A percentile compares a stretch with the other conserved stretches of the same genome.
These are phyloP conservation scores for Talaromyces albobiverticillius DNA, from an alignment of 2,329 filamentous ascomycete genomes.

Conservation along the genomic window DNA sequence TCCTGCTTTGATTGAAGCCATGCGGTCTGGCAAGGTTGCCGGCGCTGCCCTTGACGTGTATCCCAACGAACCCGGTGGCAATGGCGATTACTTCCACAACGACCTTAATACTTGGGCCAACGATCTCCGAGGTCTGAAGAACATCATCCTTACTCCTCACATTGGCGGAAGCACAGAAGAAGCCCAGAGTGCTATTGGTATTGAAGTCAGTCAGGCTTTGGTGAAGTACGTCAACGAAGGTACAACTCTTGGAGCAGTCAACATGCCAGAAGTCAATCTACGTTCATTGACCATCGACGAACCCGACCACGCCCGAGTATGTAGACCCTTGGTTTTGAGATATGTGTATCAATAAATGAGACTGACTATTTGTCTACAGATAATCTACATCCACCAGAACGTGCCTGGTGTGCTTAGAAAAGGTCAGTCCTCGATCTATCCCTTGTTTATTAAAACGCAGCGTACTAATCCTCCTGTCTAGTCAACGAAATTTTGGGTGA, in stretches of 20 bases:
- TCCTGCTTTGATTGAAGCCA: conserved; percentile 81
- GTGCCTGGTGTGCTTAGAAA: conserved; percentile 90
- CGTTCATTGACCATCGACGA: conserved; percentile 89
- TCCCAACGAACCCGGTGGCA: conserved; percentile 87
- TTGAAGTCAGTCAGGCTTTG: conserved; percentile 85
- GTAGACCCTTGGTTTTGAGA: conserved; percentile 20
- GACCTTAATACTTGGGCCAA: conserved; percentile 79
- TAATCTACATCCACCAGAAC: conserved; percentile 97
- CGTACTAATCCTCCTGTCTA: conserved; percentile 31
- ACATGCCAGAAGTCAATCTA: conserved; percentile 91
- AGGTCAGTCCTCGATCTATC: conserved; percentile 47
- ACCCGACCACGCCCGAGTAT: conserved; percentile 77
- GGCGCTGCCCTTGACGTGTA: conserved; percentile 97
- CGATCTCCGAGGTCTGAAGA: conserved; percentile 79
- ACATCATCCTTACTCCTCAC: conserved; percentile 92
- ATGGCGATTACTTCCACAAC: conserved; percentile 91
- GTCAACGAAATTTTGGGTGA: conserved; percentile 93
- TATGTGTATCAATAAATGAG: not conserved
- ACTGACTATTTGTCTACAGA: conserved; percentile 38
- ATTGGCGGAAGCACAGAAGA: conserved; percentile 98
- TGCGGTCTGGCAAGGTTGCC: conserved; percentile 80
- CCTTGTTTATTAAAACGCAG: not conserved
- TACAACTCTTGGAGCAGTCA: conserved; percentile 85
- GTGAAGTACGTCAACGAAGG: conserved; percentile 96
- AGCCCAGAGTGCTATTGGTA: conserved; percentile 90